Conservation (phyloP, 1,284 basidiomycete species). For the Ganoderma boninense region DNA sequence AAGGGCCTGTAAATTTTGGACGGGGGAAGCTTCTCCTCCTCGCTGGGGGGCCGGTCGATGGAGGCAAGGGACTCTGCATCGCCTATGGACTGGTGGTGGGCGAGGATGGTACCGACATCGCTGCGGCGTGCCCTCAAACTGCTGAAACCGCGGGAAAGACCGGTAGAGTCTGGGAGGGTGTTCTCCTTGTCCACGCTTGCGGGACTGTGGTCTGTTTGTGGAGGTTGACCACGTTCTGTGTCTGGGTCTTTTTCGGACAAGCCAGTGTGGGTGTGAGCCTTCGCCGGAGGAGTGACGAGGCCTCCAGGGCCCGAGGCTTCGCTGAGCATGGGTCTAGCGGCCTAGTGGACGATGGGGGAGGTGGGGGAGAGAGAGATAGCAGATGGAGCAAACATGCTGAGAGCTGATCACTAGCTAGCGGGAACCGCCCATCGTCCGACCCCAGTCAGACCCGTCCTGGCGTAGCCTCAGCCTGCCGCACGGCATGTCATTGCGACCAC, state of each 20-base stretch:
- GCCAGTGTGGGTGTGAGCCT: background rate
- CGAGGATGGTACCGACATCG: slow-evolving; percentile 46
- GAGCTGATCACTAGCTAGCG: background rate
- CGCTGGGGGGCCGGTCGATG: slow-evolving; percentile 61
- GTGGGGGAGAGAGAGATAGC: background rate
- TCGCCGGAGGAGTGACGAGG: background rate
- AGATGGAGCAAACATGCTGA: background rate
- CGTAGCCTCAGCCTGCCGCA: background rate
- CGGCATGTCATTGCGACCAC: background rate
- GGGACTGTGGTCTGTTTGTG: slow-evolving; percentile 1
- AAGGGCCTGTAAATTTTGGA: slow-evolving; percentile 64
- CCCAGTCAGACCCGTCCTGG: background rate
- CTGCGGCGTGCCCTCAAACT: slow-evolving; percentile 21
- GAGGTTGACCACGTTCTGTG: slow-evolving; percentile 1
- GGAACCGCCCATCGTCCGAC: background rate
- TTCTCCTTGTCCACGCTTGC: background rate
- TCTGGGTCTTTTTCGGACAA: background rate
- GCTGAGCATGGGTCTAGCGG: background rate
- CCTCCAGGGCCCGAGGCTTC: background rate
- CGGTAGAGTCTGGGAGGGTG: background rate
- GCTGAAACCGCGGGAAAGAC: background rate
- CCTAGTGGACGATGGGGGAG: background rate
- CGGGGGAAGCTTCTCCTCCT: slow-evolving; percentile 49
- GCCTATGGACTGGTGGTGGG: slow-evolving; percentile 44
- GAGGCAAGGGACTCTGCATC: slow-evolving; percentile 54